phyloP scores from a whole-genome alignment of 345 rosid species.

The Salix brachista region DNA sequence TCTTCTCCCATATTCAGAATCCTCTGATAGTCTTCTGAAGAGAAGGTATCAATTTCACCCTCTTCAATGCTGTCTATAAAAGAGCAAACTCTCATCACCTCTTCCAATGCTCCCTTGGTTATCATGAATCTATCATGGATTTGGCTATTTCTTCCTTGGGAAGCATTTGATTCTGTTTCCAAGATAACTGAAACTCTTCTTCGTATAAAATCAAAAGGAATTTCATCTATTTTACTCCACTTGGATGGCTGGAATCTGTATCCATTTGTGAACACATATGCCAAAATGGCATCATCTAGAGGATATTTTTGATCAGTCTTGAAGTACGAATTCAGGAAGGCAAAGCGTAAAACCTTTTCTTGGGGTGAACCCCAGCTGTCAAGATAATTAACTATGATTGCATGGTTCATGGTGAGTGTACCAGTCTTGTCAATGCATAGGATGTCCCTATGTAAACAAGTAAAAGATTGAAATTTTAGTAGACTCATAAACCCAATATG shows the following conservation, averaged over 20 bases:
- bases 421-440: constrained; percentile 79
- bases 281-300: constrained; percentile 67
- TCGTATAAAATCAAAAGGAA: constrained; percentile 63
- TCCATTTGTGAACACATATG: constrained; percentile 58
- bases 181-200: constrained; percentile 52
- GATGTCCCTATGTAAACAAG: constrained; percentile 42
- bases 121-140: constrained; percentile 31
- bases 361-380: constrained; percentile 45
- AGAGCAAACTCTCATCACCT: constrained; percentile 60
- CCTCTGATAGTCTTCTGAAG: constrained; percentile 40
- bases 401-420: constrained; percentile 66
- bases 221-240: constrained; percentile 58
- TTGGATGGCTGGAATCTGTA: constrained; percentile 60
- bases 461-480: neutral
- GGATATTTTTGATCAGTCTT: constrained; percentile 76
- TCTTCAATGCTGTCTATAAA: constrained; percentile 35
- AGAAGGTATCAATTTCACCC: constrained; percentile 25
- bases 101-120: constrained; percentile 73
- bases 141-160: constrained; percentile 18
- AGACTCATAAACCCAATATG: neutral
- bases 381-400: constrained; percentile 51
- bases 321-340: constrained; percentile 68
- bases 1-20: constrained; percentile 48
- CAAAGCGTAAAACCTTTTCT: constrained; percentile 53
- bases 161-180: constrained; percentile 36